A percentile compares a stretch with the other conserved stretches of the same genome.
Conservation (phyloP, 805 yeast genomes). For the Saturnispora saitoi region DNA sequence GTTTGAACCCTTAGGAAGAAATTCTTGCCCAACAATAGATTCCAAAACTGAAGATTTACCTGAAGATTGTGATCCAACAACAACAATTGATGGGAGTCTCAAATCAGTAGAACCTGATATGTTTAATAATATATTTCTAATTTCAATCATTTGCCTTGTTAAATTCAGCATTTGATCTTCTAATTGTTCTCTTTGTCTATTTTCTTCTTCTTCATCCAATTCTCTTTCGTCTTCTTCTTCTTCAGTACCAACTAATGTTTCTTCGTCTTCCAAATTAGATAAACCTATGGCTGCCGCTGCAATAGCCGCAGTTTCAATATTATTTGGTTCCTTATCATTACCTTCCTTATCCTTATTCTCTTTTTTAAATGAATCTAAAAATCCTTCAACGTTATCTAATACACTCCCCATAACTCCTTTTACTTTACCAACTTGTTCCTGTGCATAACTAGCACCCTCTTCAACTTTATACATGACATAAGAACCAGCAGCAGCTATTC, state of each 20-base stretch:
- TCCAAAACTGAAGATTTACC: constrained; percentile 96
- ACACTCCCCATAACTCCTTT: constrained; percentile 54
- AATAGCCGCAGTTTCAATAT: constrained; percentile 23
- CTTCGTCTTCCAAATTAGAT: constrained; percentile 27
- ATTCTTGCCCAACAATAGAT: constrained; percentile 96
- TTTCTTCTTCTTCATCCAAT: constrained; percentile 38
- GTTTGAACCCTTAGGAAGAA: constrained; percentile 91
- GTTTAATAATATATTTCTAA: constrained; percentile 65
- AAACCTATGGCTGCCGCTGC: constrained; percentile 38
- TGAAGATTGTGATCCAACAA: constrained; percentile 93
- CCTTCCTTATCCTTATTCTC: constrained; percentile 12
- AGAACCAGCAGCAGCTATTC: constrained; percentile 90
- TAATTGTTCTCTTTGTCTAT: constrained; percentile 42
- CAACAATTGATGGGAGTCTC: constrained; percentile 89
- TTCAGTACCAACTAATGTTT: constrained; percentile 29
- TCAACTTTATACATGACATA: constrained; percentile 88
- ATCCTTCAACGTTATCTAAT: constrained; percentile 34
- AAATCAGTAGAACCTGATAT: constrained; percentile 68
- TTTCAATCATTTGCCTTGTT: constrained; percentile 96
- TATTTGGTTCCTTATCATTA: constrained; percentile 13
- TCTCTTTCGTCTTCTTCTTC: constrained; percentile 37
- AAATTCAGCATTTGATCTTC: constrained; percentile 78
- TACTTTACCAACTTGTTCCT: constrained; percentile 53
- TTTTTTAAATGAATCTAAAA: constrained; percentile 18
- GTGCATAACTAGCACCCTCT: constrained; percentile 67